These are phyloP conservation scores for Byssothecium circinans DNA, from an alignment of 2,329 filamentous ascomycete species.

Conservation along the genomic window DNA sequence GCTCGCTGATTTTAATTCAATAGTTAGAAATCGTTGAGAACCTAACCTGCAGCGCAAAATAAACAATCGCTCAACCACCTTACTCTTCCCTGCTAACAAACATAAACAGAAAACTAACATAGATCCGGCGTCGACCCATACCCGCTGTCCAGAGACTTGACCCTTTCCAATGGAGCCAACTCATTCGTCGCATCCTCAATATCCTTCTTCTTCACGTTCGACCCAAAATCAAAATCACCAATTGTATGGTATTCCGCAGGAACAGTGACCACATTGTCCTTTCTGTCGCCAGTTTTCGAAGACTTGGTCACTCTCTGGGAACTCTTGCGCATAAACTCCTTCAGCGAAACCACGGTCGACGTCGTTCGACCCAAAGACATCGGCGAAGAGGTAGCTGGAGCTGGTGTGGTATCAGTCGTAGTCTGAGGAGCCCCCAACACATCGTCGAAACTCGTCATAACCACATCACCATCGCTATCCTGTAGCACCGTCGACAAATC, in stretches of 20 bases:
- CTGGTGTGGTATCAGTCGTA: too few relatives aligned
- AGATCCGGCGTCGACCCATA: conserved; percentile 10
- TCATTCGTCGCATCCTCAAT: conserved; percentile 6
- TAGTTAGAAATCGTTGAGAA: not conserved
- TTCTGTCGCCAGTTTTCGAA: not conserved
- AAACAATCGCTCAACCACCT: not conserved
- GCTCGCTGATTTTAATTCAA: too few relatives aligned
- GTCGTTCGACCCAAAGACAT: not conserved
- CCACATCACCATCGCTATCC: not conserved
- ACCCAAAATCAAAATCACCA: conserved; percentile 7
- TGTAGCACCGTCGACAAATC: not conserved
- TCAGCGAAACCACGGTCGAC: conserved; percentile 6
- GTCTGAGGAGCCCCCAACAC: not conserved
- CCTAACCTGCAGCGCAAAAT: not conserved
- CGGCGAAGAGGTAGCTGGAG: not conserved
- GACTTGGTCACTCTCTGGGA: conserved; percentile 6
- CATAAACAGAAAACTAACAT: not conserved
- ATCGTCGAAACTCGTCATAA: not conserved
- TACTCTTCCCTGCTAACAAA: not conserved
- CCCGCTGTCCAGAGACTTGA: conserved; percentile 21
- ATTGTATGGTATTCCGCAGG: not conserved
- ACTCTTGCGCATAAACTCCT: conserved; percentile 12
- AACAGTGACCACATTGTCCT: not conserved
- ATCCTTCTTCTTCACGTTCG: not conserved
- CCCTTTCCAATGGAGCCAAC: conserved; percentile 20